These are phyloP conservation scores for Suillus luteus DNA, from an alignment of 768 basidiomycete species.

Conservation along the genomic window DNA sequence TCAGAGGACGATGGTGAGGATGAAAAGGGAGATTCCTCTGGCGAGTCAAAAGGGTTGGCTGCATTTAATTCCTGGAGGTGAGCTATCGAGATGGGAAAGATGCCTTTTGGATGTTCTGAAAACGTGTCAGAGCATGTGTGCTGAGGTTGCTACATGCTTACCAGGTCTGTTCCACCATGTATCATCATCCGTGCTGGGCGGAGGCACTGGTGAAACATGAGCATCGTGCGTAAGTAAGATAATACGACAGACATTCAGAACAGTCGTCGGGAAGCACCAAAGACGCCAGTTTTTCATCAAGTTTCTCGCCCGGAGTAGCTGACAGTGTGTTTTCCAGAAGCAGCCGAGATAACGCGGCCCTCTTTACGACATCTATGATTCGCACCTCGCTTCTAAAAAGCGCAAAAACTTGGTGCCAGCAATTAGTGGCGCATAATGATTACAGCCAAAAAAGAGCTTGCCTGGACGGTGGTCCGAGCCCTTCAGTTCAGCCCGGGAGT, in stretches of 20 bases:
- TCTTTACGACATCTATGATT: constrained; percentile 77
- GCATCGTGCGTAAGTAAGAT: neutral
- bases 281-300: constrained; percentile 69
- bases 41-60: constrained; percentile 76
- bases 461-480: constrained; percentile 98
- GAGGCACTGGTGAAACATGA: constrained; percentile 59
- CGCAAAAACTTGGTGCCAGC: constrained; percentile 65
- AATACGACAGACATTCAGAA: constrained; percentile 18
- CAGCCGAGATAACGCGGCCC: constrained; percentile 64
- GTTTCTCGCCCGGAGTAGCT: constrained; percentile 62
- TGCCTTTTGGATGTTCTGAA: constrained; percentile 60
- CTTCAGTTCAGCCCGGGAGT: constrained; percentile 81
- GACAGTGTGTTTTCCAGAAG: constrained; percentile 66
- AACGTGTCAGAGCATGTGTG: constrained; percentile 11
- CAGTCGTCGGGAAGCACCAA: constrained; percentile 51
- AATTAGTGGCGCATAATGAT: neutral
- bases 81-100: constrained; percentile 46
- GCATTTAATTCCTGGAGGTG: constrained; percentile 26
- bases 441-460: constrained; percentile 28
- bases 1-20: constrained; percentile 83
- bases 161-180: constrained; percentile 83
- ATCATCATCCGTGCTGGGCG: constrained; percentile 74
- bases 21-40: constrained; percentile 62
- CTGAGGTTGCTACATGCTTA: constrained; percentile 30
- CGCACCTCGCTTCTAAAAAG: constrained; percentile 79